Conservation (phyloP, 176 grass and related monocot species). For the Paspalum notatum region DNA sequence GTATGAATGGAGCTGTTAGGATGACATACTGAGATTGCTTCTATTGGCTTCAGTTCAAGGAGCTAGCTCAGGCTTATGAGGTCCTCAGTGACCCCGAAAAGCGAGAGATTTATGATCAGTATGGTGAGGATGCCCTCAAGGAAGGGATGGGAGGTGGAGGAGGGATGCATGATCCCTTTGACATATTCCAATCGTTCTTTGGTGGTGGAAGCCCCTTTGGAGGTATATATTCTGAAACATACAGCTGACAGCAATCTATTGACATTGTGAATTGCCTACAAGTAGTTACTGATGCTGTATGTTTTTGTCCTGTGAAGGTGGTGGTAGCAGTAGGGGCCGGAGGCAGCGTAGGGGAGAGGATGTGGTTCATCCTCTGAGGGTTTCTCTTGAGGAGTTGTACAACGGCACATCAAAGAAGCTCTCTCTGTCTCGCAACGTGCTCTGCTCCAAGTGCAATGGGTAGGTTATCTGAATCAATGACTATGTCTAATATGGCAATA, state of each 20-base stretch:
- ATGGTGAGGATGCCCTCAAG: slow-evolving; percentile 94
- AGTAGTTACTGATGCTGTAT: background rate
- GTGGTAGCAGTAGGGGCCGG: slow-evolving; percentile 72
- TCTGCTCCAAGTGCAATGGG: slow-evolving; percentile 86
- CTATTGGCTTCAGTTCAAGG: slow-evolving; percentile 73
- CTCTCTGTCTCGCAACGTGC: slow-evolving; percentile 74
- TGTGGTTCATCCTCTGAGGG: slow-evolving; percentile 81
- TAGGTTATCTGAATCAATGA: background rate
- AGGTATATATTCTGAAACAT: slow-evolving; percentile 26
- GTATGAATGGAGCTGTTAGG: background rate
- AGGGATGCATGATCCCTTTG: slow-evolving; percentile 81
- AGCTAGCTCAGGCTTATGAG: slow-evolving; percentile 88
- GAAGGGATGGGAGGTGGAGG: slow-evolving; percentile 79
- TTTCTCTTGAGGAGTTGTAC: slow-evolving; percentile 82
- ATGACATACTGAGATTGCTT: background rate
- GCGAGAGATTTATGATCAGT: slow-evolving; percentile 83
- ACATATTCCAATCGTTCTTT: slow-evolving; percentile 89
- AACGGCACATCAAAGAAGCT: slow-evolving; percentile 87
- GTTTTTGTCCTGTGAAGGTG: slow-evolving; percentile 38
- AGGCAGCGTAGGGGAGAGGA: slow-evolving; percentile 87
- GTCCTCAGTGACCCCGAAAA: slow-evolving; percentile 92
- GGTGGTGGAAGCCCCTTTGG: slow-evolving; percentile 70
- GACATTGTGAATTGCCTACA: no score
- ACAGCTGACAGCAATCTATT: background rate
- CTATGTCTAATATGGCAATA: background rate